Base-by-base conservation (phyloP, 2,329 filamentous ascomycete genomes). In the Setomelanomma holmii region DNA sequence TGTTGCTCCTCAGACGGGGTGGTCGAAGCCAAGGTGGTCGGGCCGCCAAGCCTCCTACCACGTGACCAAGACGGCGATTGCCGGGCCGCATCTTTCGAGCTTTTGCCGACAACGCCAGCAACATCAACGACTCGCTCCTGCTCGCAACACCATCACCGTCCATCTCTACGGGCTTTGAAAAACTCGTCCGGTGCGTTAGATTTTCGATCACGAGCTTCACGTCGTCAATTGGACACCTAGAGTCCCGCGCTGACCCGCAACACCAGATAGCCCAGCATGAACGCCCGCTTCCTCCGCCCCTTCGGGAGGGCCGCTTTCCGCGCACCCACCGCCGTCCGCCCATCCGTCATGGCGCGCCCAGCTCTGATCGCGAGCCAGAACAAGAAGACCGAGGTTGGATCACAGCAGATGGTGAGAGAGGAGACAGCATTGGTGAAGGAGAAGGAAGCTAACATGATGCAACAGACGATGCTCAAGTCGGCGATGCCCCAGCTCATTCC, bases 401-500 rank as follows among this genome's bases (percentile, higher is more conserved):
- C 65, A 23, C 61, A 71, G 61, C 67, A 72, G 64, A 73, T 75
- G 69, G 73, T 73, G 63, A 45, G 48, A 42, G 4, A 4, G 12
- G 40, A 7, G 24, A 30, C 12, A 22, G 4, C 11, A 8, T 21
- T 20, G 20, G 14, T 33, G 27, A 12, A 23, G 12, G 23, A 23
- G n/a, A 14, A 5, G 21, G 30, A 21, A 30, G 51, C 66, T 69
- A 64, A 66, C 51, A n/a, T 35, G 22, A 35, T 34, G 36, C 12
- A 14, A 48, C 52, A 76, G 75, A 72, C 63, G 12, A 59, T 75
- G 47, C 72, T 77, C 62, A 72, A 73, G 67, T 75, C 75, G 56
- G 75, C 73, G 55, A 77, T 77, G 75, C 75, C 75, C 54, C 75
- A 77, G 68, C 75, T 77, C 54, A 70, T 77, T 42, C 75, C 75